Evolutionary conservation across 2,329 filamentous ascomycete species (phyloP), one percentile per base, ranked within the genome.

Genomic region (Fusarium sp.): DNA sequence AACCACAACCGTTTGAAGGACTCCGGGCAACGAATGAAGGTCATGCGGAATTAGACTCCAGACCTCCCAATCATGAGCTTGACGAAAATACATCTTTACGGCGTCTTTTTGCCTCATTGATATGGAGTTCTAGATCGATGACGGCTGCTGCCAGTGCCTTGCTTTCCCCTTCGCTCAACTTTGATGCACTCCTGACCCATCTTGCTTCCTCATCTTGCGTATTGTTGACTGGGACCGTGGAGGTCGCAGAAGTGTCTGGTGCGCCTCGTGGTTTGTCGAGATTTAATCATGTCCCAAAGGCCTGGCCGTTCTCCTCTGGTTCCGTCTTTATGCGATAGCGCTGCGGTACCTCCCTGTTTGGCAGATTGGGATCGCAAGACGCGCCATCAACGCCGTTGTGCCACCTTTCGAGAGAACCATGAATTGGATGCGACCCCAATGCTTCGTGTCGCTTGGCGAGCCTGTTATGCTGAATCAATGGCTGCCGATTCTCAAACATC

Each of bases 401-500:
- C 24, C 18, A 27, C n/a, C 25, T 11, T 10, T 22, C 15, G 11
- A 8, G 4, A 25, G 12, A 3, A 41, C 8, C 18, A 15, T 18
- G 48, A 22, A 43, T 22, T 8, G 53, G 62, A 29, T 65, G 52
- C 51, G 61, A 69, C 20, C 44, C 20, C 4, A 65, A 40, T 8
- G 45, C 24, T 24, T 58, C 67, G 25, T 44, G 29, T 22, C 10
- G 48, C 13, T 29, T 25, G 10, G 22, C 40, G 34, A 52, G 45
- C 25, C 15, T 53, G 20, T 41, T 38, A 24, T 8, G 25, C n/a
- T 30, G 27, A 30, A 32, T 12, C 13, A 5, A 13, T 16, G 25
- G 16, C 20, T 45, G 20, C 16, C 7, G 38, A 18, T 41, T 34
- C 9, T 24, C 41, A 32, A 40, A 22, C 24, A 32, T 18, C 18